phyloP scores from a whole-genome alignment of 2,329 filamentous ascomycete species.

The Bipolaris sorokiniana region DNA sequence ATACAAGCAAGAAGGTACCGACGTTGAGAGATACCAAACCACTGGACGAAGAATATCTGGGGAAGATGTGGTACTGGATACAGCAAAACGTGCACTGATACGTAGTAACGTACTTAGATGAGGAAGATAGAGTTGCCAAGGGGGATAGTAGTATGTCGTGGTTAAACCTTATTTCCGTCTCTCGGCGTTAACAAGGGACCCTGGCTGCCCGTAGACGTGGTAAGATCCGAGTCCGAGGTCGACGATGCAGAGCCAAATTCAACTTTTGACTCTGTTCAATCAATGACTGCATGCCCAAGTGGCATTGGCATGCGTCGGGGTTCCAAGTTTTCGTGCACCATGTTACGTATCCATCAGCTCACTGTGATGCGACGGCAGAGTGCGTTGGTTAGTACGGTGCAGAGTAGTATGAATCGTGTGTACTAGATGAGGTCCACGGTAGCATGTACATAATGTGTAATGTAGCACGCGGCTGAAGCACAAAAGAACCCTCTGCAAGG shows the following conservation, averaged over 20 bases:
- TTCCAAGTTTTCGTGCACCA: neutral
- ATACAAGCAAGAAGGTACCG: constrained; percentile 44
- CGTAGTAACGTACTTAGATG: neutral
- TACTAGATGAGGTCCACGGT: neutral
- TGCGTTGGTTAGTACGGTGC: neutral
- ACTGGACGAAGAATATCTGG: constrained; percentile 53
- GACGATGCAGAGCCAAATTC: neutral
- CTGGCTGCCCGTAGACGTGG: neutral
- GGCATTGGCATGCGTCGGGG: neutral
- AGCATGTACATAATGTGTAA: neutral
- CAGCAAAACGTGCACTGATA: constrained; percentile 25
- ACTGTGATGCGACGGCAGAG: neutral
- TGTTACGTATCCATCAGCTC: neutral
- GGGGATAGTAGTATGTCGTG: too few species aligned
- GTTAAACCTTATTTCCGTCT: too few species aligned
- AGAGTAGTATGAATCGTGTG: too few species aligned
- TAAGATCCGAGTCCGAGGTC: neutral
- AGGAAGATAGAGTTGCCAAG: too few species aligned
- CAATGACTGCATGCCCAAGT: neutral
- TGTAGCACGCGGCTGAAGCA: neutral
- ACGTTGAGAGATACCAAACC: constrained; percentile 48
- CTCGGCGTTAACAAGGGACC: neutral
- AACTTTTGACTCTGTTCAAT: neutral
- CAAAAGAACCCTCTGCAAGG: neutral
- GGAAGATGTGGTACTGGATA: constrained; percentile 53